A percentile compares a stretch with the other conserved stretches of the same genome.
These are phyloP conservation scores for Erythrobasidium yunnanense DNA, from an alignment of 768 basidiomycete genomes.

Conservation along the genomic window DNA sequence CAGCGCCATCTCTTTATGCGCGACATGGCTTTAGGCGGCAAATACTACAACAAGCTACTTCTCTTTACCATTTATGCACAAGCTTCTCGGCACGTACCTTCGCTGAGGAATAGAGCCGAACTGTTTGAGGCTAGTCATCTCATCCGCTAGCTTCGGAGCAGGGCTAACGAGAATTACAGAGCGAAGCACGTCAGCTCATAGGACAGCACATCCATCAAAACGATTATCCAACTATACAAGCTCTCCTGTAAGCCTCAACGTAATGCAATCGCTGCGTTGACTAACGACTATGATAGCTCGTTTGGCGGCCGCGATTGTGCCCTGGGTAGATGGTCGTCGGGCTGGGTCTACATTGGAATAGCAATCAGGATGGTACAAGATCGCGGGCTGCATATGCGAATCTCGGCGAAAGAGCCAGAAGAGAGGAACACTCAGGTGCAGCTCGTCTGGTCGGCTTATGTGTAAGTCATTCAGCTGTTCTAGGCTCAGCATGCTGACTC, in stretches of 20 bases:
- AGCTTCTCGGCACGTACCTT: not conserved
- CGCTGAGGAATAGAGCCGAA: not conserved
- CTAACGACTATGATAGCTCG: not conserved
- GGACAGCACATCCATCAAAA: not conserved
- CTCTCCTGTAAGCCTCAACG: not conserved
- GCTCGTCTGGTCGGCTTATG: not conserved
- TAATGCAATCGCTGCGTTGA: not conserved
- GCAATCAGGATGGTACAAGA: not conserved
- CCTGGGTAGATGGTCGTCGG: not conserved
- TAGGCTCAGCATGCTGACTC: not conserved
- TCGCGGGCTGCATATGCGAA: not conserved
- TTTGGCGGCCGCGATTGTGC: not conserved
- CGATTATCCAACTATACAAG: not conserved
- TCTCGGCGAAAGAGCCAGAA: not conserved
- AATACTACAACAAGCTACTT: not conserved
- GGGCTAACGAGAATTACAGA: too few species aligned
- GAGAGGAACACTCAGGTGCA: not conserved
- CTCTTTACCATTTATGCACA: not conserved
- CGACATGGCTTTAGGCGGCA: not conserved
- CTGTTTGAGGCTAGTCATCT: not conserved
- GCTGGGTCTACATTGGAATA: not conserved
- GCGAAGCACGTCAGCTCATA: not conserved
- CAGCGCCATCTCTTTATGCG: not conserved
- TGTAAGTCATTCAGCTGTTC: not conserved
- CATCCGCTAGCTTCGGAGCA: too few species aligned